These are phyloP conservation scores for Rhodofomes roseus DNA, from an alignment of 1,284 basidiomycete species.

Conservation along the genomic window DNA sequence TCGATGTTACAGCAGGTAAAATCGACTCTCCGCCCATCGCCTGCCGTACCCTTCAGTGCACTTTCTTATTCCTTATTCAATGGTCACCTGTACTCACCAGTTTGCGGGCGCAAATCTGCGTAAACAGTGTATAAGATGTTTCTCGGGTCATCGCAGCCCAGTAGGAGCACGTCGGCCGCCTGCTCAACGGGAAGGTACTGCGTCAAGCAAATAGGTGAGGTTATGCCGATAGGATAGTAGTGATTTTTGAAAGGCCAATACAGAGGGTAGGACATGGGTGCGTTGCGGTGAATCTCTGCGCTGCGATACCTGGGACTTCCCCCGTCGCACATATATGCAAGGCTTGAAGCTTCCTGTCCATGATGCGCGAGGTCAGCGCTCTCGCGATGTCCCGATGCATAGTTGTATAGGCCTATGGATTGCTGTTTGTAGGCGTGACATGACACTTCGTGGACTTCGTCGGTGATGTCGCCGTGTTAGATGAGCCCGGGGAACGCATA, in stretches of 20 bases:
- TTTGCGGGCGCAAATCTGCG: conserved; percentile 1
- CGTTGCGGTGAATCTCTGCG: not conserved
- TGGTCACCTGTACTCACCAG: conserved; percentile 9
- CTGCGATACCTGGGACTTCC: not conserved
- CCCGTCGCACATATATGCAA: not conserved
- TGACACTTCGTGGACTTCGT: not conserved
- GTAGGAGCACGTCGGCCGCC: conserved; percentile 42
- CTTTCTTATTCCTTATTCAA: no score
- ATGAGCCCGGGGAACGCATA: no score
- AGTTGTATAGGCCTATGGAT: not conserved
- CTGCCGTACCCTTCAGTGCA: not conserved
- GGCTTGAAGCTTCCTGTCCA: not conserved
- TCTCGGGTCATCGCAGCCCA: conserved; percentile 60
- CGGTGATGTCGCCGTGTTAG: no score
- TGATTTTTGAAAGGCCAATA: conserved; percentile 38
- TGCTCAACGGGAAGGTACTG: conserved; percentile 43
- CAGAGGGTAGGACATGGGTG: conserved; percentile 33
- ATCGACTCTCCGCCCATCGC: conserved; percentile 37
- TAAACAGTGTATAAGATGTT: conserved; percentile 50
- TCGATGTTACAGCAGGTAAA: conserved; percentile 62
- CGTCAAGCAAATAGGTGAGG: conserved; percentile 46
- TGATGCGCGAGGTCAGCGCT: not conserved
- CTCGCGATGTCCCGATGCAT: not conserved
- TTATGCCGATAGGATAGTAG: conserved; percentile 57
- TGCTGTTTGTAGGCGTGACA: not conserved